Conservation (phyloP, 2,329 filamentous ascomycete species). For the Cytospora paraplurivora region DNA sequence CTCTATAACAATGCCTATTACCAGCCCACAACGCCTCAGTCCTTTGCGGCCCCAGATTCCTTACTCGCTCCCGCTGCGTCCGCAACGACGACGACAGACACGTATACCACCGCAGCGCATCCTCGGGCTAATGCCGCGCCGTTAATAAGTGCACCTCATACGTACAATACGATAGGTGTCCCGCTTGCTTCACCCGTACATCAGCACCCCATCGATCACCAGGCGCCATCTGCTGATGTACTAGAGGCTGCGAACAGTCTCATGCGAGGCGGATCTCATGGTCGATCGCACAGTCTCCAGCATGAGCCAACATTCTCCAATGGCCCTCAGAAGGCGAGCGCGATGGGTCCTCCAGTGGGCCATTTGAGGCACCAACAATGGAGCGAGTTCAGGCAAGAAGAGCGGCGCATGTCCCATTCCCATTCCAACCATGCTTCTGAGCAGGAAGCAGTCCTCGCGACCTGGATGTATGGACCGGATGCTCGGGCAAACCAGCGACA, state of each 20-base stretch:
- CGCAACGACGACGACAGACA: slow-evolving; percentile 11
- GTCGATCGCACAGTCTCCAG: slow-evolving; percentile 31
- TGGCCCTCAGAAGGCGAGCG: slow-evolving; percentile 8
- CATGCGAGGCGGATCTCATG: slow-evolving; percentile 47
- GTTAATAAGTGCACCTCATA: slow-evolving; percentile 1
- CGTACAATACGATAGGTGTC: slow-evolving; percentile 2
- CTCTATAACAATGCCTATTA: slow-evolving; percentile 34
- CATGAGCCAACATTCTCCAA: slow-evolving; percentile 30
- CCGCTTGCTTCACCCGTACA: slow-evolving; percentile 31
- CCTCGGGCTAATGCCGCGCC: background rate
- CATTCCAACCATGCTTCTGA: slow-evolving; percentile 35
- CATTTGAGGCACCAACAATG: slow-evolving; percentile 47
- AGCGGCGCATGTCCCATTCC: slow-evolving; percentile 36
- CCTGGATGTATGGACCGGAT: slow-evolving; percentile 17
- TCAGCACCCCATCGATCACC: slow-evolving; percentile 34
- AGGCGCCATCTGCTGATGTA: slow-evolving; percentile 54
- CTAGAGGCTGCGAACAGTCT: slow-evolving; percentile 57
- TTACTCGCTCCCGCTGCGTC: slow-evolving; percentile 15
- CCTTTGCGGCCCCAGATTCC: slow-evolving; percentile 9
- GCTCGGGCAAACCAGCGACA: slow-evolving; percentile 33
- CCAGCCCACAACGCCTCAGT: slow-evolving; percentile 33
- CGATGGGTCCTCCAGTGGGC: slow-evolving; percentile 40
- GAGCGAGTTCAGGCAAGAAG: slow-evolving; percentile 47
- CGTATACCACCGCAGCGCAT: slow-evolving; percentile 13
- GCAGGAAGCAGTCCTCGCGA: slow-evolving; percentile 32